Percentiles rank a stretch among this genome's conserved stretches.
phyloP scores from a whole-genome alignment of 176 grass and related monocot species.

The Oryza coarctata region DNA sequence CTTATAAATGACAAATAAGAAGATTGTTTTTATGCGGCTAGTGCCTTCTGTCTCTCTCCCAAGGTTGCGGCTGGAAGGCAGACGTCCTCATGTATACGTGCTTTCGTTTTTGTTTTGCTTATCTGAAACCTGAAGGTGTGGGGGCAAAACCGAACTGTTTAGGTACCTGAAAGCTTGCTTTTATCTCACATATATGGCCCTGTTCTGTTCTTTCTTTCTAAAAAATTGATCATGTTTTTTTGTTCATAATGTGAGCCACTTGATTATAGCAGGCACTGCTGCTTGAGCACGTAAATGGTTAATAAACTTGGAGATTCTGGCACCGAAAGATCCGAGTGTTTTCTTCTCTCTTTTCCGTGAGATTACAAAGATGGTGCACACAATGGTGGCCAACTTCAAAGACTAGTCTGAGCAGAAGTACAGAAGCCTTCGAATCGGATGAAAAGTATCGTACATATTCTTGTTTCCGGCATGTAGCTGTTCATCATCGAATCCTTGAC shows the following conservation, averaged over 20 bases:
- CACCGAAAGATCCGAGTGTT: neutral
- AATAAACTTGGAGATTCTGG: neutral
- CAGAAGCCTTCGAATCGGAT: too few relatives aligned
- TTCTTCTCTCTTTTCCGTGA: neutral
- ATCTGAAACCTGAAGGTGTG: neutral
- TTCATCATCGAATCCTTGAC: neutral
- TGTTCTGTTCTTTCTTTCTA: neutral
- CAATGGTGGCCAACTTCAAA: neutral
- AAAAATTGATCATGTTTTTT: too few relatives aligned
- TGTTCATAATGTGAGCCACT: too few relatives aligned
- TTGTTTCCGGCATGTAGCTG: neutral
- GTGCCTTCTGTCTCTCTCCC: neutral
- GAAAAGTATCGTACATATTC: neutral
- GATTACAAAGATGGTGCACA: too few relatives aligned
- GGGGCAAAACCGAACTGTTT: neutral
- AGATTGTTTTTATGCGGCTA: neutral
- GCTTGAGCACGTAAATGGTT: neutral
- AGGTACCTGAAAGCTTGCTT: neutral
- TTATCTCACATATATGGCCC: neutral
- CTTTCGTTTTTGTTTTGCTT: neutral
- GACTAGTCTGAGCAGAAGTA: neutral
- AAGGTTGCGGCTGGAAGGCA: neutral
- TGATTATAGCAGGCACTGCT: too few relatives aligned
- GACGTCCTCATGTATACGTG: too few relatives aligned
- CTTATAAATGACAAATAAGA: too few relatives aligned